These are phyloP conservation scores for Trypanosoma caninum DNA, from an alignment of 208 protist genomes.

Conservation along the genomic window DNA sequence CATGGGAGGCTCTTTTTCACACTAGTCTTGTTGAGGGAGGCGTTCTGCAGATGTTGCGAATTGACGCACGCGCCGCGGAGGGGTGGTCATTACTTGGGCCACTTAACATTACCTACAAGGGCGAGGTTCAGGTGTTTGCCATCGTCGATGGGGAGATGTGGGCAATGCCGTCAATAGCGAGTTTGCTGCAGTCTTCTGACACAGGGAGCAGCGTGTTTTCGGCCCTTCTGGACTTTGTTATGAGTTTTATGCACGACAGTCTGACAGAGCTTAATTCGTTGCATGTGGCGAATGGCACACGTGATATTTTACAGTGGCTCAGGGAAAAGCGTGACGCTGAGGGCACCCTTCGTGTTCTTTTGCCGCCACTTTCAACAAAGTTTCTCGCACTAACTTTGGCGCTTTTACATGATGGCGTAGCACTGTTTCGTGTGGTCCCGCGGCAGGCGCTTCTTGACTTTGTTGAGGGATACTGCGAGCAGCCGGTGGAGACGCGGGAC, in stretches of 20 bases:
- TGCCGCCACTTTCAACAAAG: constrained; percentile 32
- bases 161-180: constrained; percentile 40
- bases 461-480: constrained; percentile 68
- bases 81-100: constrained; percentile 33
- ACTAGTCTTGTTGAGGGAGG: constrained; percentile 52
- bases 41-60: constrained; percentile 76
- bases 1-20: constrained; percentile 71
- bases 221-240: constrained; percentile 66
- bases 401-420: constrained; percentile 40
- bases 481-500: constrained; percentile 54
- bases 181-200: too few species aligned
- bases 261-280: constrained; percentile 30
- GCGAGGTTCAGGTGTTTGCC: constrained; percentile 34
- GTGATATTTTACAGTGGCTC: constrained; percentile 50
- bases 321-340: constrained; percentile 30
- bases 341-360: constrained; percentile 28
- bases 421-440: constrained; percentile 40
- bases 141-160: constrained; percentile 71
- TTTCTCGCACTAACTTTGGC: constrained; percentile 55
- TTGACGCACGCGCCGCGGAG: constrained; percentile 62
- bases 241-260: constrained; percentile 67
- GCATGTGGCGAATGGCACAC: constrained; percentile 17
- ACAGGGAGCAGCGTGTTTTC: constrained; percentile 31
- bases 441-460: constrained; percentile 47
- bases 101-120: constrained; percentile 27